Percentiles rank a stretch among this genome's conserved stretches.
These are phyloP conservation scores for Durotheca rogersii DNA, from an alignment of 495 filamentous ascomycete genomes.

Conservation along the genomic window DNA sequence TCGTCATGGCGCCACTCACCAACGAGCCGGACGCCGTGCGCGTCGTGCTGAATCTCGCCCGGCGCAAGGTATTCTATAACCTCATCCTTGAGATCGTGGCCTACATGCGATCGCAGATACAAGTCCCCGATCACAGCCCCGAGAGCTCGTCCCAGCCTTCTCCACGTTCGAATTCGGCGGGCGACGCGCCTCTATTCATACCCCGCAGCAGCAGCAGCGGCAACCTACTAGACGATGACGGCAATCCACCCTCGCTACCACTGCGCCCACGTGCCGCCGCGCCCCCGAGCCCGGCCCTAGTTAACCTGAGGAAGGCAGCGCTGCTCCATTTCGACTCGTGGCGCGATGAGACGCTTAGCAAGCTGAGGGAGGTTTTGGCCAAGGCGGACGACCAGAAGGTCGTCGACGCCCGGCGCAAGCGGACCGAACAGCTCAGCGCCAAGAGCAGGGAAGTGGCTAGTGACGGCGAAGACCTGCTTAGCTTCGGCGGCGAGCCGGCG, in stretches of 20 bases:
- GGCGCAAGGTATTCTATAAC: slow-evolving; percentile 43
- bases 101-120: slow-evolving; percentile 46
- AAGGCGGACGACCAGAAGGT: slow-evolving; percentile 39
- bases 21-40: slow-evolving; percentile 47
- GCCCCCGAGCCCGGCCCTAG: slow-evolving; percentile 34
- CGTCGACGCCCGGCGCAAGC: slow-evolving; percentile 40
- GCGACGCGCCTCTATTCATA: slow-evolving; percentile 1
- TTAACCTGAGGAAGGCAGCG: slow-evolving; percentile 37
- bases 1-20: slow-evolving; percentile 47
- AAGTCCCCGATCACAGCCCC: slow-evolving; percentile 21
- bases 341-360: slow-evolving; percentile 37
- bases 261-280: slow-evolving; percentile 1
- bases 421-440: slow-evolving; percentile 26
- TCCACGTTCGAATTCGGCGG: slow-evolving; percentile 15
- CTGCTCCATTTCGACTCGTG: slow-evolving; percentile 46
- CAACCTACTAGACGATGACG: not conserved
- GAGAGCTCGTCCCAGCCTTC: slow-evolving; percentile 12
- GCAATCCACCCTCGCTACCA: not conserved
- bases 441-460: slow-evolving; percentile 7
- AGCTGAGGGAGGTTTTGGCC: slow-evolving; percentile 41
- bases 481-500: slow-evolving; percentile 25
- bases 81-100: slow-evolving; percentile 41
- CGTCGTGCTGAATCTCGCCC: slow-evolving; percentile 44
- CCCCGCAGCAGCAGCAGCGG: slow-evolving; percentile 6
- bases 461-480: slow-evolving; percentile 33